Percentiles rank a stretch among this genome's conserved stretches.
Conservation (phyloP, 129 eudicot species). For the Ambrosia artemisiifolia region DNA sequence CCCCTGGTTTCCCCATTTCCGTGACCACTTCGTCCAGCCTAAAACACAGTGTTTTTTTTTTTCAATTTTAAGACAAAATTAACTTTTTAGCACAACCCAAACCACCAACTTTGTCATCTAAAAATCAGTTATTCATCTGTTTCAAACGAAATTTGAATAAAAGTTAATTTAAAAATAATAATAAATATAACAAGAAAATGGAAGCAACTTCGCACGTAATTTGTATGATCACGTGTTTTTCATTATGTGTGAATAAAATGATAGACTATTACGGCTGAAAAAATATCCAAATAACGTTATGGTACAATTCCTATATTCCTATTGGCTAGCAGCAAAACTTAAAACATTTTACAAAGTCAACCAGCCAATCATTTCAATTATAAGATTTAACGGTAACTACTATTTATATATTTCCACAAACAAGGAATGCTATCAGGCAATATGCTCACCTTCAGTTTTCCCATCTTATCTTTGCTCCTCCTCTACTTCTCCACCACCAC, state of each 20-base stretch:
- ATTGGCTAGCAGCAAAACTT: neutral
- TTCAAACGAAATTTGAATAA: neutral
- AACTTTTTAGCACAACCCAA: no score
- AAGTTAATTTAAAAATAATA: neutral
- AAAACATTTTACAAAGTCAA: constrained; percentile 1
- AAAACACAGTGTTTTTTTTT: no score
- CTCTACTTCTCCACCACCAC: neutral
- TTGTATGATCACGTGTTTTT: neutral
- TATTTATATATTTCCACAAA: neutral
- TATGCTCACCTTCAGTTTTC: constrained; percentile 25
- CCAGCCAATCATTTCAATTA: neutral
- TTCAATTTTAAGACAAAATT: no score
- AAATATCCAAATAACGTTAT: constrained; percentile 7
- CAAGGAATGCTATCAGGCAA: constrained; percentile 11
- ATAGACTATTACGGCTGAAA: neutral
- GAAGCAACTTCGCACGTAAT: neutral
- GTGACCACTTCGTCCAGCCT: no score
- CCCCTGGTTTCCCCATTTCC: no score
- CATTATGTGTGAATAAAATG: neutral
- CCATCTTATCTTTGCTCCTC: constrained; percentile 6
- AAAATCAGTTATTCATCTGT: neutral
- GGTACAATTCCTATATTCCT: neutral
- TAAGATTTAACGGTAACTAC: neutral
- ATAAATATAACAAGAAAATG: neutral
- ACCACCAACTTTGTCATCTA: neutral